Percentiles rank a stretch among this genome's conserved stretches.
These are phyloP conservation scores for Kurtzmaniella natalensis DNA, from an alignment of 1,139 yeast genomes.

Conservation along the genomic window DNA sequence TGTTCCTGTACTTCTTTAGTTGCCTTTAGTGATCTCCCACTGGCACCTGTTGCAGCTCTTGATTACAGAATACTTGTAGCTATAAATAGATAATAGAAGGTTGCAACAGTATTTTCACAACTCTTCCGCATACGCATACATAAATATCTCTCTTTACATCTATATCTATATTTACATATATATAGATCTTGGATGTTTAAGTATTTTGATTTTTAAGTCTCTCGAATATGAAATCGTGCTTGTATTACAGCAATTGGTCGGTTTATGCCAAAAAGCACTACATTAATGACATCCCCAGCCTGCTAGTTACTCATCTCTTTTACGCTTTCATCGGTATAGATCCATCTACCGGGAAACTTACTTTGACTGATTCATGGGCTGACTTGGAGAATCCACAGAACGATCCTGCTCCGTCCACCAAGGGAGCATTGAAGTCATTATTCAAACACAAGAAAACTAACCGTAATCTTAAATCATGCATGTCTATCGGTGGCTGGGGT, in stretches of 20 bases:
- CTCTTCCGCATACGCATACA: no score
- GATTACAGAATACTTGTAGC: no score
- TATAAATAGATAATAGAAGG: no score
- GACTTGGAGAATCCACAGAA: constrained; percentile 44
- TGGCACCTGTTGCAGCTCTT: no score
- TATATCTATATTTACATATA: no score
- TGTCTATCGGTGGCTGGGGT: constrained; percentile 92
- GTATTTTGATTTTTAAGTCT: no score
- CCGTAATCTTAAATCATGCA: constrained; percentile 51
- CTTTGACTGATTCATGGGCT: constrained; percentile 63
- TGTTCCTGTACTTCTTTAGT: no score
- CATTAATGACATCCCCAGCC: constrained; percentile 62
- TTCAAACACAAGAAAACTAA: constrained; percentile 43
- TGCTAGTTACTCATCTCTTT: constrained; percentile 59
- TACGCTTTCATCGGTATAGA: constrained; percentile 73
- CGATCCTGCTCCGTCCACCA: constrained; percentile 11
- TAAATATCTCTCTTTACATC: no score
- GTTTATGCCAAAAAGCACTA: constrained; percentile 60
- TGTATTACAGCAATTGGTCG: constrained; percentile 61
- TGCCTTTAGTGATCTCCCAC: no score
- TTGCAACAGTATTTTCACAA: no score
- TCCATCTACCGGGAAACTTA: constrained; percentile 47
- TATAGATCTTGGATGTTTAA: no score
- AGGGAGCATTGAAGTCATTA: constrained; percentile 58
- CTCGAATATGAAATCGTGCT: constrained; percentile 21